phyloP scores from a whole-genome alignment of 139 green algal species.

The Marvania coccoides region DNA sequence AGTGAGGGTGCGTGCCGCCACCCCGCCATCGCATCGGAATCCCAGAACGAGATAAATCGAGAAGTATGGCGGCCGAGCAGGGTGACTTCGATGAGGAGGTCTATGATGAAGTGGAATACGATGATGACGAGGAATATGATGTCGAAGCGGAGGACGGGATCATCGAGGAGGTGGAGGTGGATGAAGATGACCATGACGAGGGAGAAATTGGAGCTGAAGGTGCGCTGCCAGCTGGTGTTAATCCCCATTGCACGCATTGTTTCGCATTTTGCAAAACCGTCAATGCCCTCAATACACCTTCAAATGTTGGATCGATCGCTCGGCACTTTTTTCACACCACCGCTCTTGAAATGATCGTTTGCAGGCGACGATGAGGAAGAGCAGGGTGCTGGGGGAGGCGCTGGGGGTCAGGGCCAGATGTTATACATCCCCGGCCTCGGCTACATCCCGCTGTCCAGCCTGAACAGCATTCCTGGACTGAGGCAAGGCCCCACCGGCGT shows the following conservation, averaged over 20 bases:
- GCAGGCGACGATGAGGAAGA: slow-evolving; percentile 26
- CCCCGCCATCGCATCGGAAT: no score
- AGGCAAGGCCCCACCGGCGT: neutral
- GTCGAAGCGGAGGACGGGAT: slow-evolving; percentile 1
- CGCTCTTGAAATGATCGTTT: neutral
- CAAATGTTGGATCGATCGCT: no score
- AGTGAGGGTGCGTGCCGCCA: no score
- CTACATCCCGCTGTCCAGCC: slow-evolving; percentile 27
- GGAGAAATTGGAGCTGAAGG: neutral
- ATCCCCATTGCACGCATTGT: no score
- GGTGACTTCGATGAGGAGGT: slow-evolving; percentile 21
- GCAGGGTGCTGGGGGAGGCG: neutral
- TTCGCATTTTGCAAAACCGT: no score
- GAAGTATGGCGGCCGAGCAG: no score
- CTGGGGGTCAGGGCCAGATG: slow-evolving; percentile 13
- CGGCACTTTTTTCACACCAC: no score
- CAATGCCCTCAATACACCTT: no score
- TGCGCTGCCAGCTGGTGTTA: no score
- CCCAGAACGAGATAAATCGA: no score
- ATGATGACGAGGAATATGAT: slow-evolving; percentile 12
- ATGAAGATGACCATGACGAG: slow-evolving; percentile 10
- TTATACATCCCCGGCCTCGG: slow-evolving; percentile 30
- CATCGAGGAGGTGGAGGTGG: slow-evolving; percentile 16
- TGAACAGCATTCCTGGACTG: neutral
- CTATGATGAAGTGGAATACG: neutral